Evolutionary conservation across 2,329 filamentous ascomycete genomes (phyloP).

Genomic region (Monilinia polystroma): DNA sequence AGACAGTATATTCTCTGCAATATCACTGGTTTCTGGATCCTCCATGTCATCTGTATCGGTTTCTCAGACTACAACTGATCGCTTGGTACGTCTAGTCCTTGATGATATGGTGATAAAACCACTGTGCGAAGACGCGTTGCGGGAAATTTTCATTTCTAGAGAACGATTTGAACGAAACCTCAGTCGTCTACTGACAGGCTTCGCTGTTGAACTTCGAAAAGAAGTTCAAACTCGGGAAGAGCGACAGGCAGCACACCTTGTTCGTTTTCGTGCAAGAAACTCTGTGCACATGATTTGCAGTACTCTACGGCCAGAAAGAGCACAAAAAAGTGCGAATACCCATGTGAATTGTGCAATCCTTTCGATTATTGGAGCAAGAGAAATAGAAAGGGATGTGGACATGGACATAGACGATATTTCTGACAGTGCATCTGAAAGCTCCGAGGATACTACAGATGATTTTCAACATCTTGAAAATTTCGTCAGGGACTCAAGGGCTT

Average conservation of each 20-base stretch:
- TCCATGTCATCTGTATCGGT: constrained; percentile 25
- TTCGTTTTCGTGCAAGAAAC: constrained; percentile 26
- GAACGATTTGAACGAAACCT: constrained; percentile 27
- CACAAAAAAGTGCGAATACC: background rate
- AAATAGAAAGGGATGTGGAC: background rate
- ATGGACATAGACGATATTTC: background rate
- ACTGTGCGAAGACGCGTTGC: constrained; percentile 21
- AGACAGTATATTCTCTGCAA: constrained; percentile 25
- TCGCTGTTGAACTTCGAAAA: constrained; percentile 22
- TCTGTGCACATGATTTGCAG: constrained; percentile 27
- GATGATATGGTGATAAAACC: constrained; percentile 20
- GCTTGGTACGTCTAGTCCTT: constrained; percentile 24
- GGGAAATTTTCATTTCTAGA: background rate
- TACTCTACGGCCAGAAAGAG: background rate
- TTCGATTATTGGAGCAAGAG: background rate
- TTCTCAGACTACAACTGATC: constrained; percentile 22
- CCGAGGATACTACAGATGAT: constrained; percentile 10
- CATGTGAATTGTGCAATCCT: background rate
- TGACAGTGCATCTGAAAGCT: constrained; percentile 13
- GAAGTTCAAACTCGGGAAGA: constrained; percentile 24
- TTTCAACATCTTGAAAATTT: constrained; percentile 23
- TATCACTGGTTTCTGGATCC: constrained; percentile 16
- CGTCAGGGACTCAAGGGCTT: constrained; percentile 25
- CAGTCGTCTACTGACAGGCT: constrained; percentile 22
- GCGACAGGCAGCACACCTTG: constrained; percentile 25